Evolutionary conservation across 495 filamentous ascomycete species (phyloP).

Genomic region (Chaetomium fimeti): DNA sequence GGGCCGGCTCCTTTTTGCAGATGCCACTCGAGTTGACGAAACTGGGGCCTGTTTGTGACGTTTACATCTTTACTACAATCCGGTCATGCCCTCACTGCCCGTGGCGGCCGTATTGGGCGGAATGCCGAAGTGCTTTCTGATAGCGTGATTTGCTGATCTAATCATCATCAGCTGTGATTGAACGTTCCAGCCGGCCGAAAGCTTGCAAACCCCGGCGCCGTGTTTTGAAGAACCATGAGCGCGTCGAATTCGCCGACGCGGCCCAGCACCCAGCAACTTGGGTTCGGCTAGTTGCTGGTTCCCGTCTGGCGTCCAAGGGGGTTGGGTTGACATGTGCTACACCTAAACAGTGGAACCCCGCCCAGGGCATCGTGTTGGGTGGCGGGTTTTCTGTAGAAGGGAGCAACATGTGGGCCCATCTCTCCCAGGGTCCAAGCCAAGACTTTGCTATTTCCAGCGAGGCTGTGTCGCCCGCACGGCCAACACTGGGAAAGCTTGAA

Average conservation of each 20-base stretch:
- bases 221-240: neutral
- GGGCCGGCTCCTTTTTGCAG: neutral
- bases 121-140: neutral
- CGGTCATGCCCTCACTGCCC: neutral
- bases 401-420: neutral
- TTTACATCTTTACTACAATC: too few relatives aligned
- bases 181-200: neutral
- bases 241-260: neutral
- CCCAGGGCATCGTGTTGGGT: neutral
- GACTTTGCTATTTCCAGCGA: conserved; percentile 24
- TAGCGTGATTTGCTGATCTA: too few relatives aligned
- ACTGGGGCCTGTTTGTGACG: too few relatives aligned
- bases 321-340: neutral
- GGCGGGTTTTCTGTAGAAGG: neutral
- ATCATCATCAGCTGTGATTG: neutral
- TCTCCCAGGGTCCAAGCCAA: neutral
- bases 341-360: neutral
- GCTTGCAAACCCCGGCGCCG: neutral
- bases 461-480: conserved; percentile 25
- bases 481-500: neutral
- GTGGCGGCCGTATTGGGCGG: neutral
- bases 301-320: neutral
- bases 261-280: neutral
- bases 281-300: neutral
- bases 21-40: neutral